Evolutionary conservation across 306 rosid genomes (phyloP).

Genomic region (Acacia crassicarpa): DNA sequence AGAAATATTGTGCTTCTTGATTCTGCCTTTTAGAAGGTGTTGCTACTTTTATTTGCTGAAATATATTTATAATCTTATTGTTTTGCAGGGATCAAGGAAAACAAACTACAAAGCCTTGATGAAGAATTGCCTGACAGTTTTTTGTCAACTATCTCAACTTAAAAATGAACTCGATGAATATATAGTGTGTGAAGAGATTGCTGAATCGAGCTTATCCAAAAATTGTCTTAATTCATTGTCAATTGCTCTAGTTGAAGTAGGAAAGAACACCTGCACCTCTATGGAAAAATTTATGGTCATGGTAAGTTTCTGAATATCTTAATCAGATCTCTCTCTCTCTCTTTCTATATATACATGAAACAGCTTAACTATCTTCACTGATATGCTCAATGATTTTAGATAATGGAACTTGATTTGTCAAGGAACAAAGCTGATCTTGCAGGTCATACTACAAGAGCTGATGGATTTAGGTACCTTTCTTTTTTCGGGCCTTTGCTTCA

Average conservation of each 20-base stretch:
- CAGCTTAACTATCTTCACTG: slow-evolving; percentile 24
- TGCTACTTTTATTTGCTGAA: slow-evolving; percentile 17
- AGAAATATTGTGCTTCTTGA: slow-evolving; percentile 29
- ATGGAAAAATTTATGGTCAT: slow-evolving; percentile 61
- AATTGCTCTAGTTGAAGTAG: slow-evolving; percentile 61
- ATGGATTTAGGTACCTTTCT: slow-evolving; percentile 67
- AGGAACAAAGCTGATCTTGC: slow-evolving; percentile 67
- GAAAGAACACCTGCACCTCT: slow-evolving; percentile 54
- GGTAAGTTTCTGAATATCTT: slow-evolving; percentile 43
- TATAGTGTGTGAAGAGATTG: slow-evolving; percentile 37
- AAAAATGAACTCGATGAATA: slow-evolving; percentile 40
- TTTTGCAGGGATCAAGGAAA: slow-evolving; percentile 76
- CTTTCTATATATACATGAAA: neutral
- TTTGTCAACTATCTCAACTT: slow-evolving; percentile 61
- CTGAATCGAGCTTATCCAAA: slow-evolving; percentile 38
- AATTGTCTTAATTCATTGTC: slow-evolving; percentile 40
- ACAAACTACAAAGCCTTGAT: slow-evolving; percentile 64
- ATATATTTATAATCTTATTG: slow-evolving; percentile 26
- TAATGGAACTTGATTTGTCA: slow-evolving; percentile 74
- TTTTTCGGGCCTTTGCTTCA: slow-evolving; percentile 5
- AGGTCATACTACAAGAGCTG: slow-evolving; percentile 73
- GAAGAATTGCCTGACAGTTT: slow-evolving; percentile 62
- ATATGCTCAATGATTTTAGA: slow-evolving; percentile 49
- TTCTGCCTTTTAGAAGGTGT: slow-evolving; percentile 11
- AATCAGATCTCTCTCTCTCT: slow-evolving; percentile 7